Base-by-base conservation (phyloP, 345 rosid species). In the Adansonia digitata region DNA sequence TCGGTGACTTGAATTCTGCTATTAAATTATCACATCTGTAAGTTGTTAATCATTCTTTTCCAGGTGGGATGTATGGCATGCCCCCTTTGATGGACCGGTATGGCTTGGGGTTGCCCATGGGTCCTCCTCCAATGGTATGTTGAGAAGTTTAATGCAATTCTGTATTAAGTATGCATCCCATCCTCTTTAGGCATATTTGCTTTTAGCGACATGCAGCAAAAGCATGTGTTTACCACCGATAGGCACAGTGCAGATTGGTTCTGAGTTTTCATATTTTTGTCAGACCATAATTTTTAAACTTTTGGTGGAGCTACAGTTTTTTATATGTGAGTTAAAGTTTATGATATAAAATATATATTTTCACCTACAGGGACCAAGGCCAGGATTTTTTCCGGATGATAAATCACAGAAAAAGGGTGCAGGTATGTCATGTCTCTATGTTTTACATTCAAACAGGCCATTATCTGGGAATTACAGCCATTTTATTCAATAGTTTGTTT, bases 1-100 rank as follows among this genome's bases (percentile, higher is more conserved):
- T 26, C 5, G 65, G 49, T 5, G 13, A 42, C 55, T 62, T 22
- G 61, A 40, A 57, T 39, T 57, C 12, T 22, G 31, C 51, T 17
- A 1, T 57, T 57, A 26, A 18, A 22, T 24, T 40, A 40, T 5
- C 70, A 10, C 51, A 55, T 71, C 66, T n/a, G 3, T 56, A 22
- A 8, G 59, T 53, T n/a, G 0, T 53, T 31, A 31, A 52, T 53
- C 8, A 2, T 53, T 20, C 27, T 46, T 61, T 74, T 17, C 51
- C 81, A 92, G 98, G 93, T 72, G 91, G 92, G 31, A 88, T 94
- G 88, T 95, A 95, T 80, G 89, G 93, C 61, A 84, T 95, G 80
- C 97, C 98, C 43, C 94, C 98, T 46, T 71, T 92, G 69, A 93
- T 95, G 87, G 99, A 95, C 74, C 90, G 97, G 5, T 93, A 87